Base-by-base conservation (phyloP, 1,284 basidiomycete species). In the Agaricales sp. region DNA sequence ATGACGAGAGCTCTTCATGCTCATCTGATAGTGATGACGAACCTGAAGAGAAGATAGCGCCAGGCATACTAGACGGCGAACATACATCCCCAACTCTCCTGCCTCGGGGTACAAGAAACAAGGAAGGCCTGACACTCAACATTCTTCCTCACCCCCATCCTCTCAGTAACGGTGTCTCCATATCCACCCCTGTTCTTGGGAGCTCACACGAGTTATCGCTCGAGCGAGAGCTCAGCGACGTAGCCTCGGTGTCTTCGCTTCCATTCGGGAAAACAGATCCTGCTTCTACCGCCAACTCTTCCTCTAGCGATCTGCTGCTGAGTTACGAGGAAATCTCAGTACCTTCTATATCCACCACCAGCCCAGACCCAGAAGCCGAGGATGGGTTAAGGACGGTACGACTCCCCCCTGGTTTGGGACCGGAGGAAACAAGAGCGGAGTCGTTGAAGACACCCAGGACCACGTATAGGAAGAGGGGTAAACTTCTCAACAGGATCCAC, bases 331-430 rank as follows among this genome's bases (percentile, higher is more conserved):
- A 68, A 0, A 54, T 73, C 11, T 66, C 69, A 2, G 74, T 81
- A 44, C 79, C 78, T 12, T 64, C 58, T 8, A 79, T 81, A 50
- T 71, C 75, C 2, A 79, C 74, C 1, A 75, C 74, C 2, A 69
- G 60, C 2, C 69, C 73, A 1, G 70, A 74, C 23, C 65, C 66
- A 0, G 66, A 70, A 1, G 45, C 37, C 4, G 37, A 48, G 19
- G 38, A 19, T 19, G 30, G 30, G 30, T 35, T 35, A 8, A n/a
- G n/a, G n/a, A n/a, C n/a, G n/a, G n/a, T n/a, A n/a, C n/a, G n/a
- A n/a, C n/a, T 35, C 30, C 30, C 30, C 8, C 30, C 30, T 11
- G 30, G 30, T 35, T n/a, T 35, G 8, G 8, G 11, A 8, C n/a
- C n/a, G n/a, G n/a, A n/a, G n/a, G n/a, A n/a, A n/a, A n/a, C n/a